These are phyloP conservation scores for Jamesozyma piceae DNA, from an alignment of 805 yeast species.

Conservation along the genomic window DNA sequence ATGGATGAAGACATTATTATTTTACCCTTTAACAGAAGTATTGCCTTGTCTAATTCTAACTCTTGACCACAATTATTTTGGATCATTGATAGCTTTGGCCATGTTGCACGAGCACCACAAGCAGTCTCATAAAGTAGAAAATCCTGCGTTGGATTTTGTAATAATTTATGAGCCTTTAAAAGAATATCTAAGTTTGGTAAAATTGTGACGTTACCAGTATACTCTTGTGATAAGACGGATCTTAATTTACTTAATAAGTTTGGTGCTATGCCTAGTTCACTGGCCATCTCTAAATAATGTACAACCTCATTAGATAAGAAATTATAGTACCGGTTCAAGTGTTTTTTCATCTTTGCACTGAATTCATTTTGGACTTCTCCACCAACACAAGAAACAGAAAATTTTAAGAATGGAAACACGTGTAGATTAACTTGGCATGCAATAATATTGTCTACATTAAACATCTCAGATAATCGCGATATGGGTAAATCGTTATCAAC, in stretches of 20 bases:
- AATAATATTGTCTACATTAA: constrained; percentile 92
- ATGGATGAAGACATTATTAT: constrained; percentile 36
- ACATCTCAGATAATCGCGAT: constrained; percentile 86
- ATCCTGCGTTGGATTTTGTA: constrained; percentile 75
- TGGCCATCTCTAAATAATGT: constrained; percentile 63
- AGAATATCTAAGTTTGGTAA: constrained; percentile 60
- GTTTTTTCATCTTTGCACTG: constrained; percentile 44
- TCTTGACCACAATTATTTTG: constrained; percentile 87
- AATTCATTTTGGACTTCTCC: constrained; percentile 57
- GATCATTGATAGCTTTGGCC: constrained; percentile 85
- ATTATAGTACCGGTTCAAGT: constrained; percentile 46
- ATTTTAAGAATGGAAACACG: constrained; percentile 74
- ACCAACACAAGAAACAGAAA: constrained; percentile 59
- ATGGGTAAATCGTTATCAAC: constrained; percentile 92
- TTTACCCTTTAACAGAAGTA: constrained; percentile 55
- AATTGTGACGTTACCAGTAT: constrained; percentile 90
- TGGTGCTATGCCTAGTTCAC: constrained; percentile 69
- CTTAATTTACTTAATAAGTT: constrained; percentile 64
- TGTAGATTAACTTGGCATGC: constrained; percentile 98
- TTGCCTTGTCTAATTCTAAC: constrained; percentile 74
- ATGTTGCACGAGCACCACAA: constrained; percentile 84
- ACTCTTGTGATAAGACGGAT: constrained; percentile 73
- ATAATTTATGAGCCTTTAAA: constrained; percentile 49
- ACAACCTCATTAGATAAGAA: constrained; percentile 60
- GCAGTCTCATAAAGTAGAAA: constrained; percentile 54